Conservation (phyloP, 495 filamentous ascomycete species). For the Terfezia boudieri region DNA sequence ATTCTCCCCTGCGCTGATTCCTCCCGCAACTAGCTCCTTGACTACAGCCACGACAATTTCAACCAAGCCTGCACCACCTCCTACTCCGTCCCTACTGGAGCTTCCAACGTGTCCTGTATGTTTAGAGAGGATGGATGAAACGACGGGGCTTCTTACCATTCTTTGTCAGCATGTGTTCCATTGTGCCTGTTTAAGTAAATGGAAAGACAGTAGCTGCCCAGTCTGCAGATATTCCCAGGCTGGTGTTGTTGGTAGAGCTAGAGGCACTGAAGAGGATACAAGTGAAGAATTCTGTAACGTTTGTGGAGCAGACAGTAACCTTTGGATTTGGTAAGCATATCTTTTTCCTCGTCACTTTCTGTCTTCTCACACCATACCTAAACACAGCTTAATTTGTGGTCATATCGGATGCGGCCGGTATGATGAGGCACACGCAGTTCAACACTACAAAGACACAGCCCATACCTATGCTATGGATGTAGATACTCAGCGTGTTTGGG, state of each 20-base stretch:
- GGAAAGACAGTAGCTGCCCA: conserved; percentile 81
- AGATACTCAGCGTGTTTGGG: conserved; percentile 85
- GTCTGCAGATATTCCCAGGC: conserved; percentile 74
- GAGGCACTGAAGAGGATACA: conserved; percentile 8
- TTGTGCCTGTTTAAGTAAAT: conserved; percentile 88
- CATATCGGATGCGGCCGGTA: conserved; percentile 86
- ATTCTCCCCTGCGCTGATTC: conserved; percentile 30
- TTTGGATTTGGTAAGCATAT: conserved; percentile 42
- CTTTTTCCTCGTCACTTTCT: background rate
- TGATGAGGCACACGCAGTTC: conserved; percentile 78
- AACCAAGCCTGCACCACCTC: conserved; percentile 70
- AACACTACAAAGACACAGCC: conserved; percentile 70
- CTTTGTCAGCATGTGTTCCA: conserved; percentile 97
- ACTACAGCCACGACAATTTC: conserved; percentile 32
- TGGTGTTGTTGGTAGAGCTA: conserved; percentile 6
- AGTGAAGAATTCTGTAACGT: conserved; percentile 13
- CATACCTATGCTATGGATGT: conserved; percentile 89
- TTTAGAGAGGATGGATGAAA: conserved; percentile 95
- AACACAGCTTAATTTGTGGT: conserved; percentile 54
- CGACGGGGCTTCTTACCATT: conserved; percentile 80
- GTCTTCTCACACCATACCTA: background rate
- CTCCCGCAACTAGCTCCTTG: conserved; percentile 16
- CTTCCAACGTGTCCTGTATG: conserved; percentile 93
- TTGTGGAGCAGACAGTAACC: conserved; percentile 38
- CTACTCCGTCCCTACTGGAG: conserved; percentile 73